These are phyloP conservation scores for Kurtzmaniella natalensis DNA, from an alignment of 1,139 yeast genomes.

Conservation along the genomic window DNA sequence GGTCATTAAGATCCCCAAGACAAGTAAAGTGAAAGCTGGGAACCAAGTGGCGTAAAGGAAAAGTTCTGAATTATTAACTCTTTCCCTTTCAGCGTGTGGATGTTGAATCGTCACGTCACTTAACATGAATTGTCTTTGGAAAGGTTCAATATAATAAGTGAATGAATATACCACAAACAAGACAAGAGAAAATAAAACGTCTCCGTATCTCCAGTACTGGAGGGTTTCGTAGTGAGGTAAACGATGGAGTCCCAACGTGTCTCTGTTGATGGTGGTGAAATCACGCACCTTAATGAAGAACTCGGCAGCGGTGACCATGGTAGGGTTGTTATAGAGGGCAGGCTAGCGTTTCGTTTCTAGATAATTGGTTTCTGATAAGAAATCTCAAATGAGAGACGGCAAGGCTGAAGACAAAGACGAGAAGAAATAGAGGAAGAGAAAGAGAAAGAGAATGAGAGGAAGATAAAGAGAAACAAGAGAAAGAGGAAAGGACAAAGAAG, in stretches of 20 bases:
- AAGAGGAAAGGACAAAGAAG: too few relatives aligned
- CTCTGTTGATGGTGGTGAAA: conserved; percentile 33
- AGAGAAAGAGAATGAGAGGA: too few relatives aligned
- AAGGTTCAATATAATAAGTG: conserved; percentile 52
- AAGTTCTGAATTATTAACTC: conserved; percentile 42
- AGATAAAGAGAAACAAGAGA: too few relatives aligned
- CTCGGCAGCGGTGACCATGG: not conserved
- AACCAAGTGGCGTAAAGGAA: conserved; percentile 34
- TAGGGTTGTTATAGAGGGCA: too few relatives aligned
- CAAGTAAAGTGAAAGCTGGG: conserved; percentile 29
- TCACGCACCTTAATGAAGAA: not conserved
- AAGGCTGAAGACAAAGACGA: too few relatives aligned
- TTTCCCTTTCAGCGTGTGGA: conserved; percentile 64
- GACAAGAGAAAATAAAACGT: conserved; percentile 40
- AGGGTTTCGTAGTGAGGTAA: conserved; percentile 25
- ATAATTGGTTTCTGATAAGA: too few relatives aligned
- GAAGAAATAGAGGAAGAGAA: too few relatives aligned
- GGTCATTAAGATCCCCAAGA: conserved; percentile 23
- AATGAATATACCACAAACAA: conserved; percentile 41
- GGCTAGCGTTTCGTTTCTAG: too few relatives aligned
- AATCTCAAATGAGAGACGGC: not conserved
- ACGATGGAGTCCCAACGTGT: conserved; percentile 45
- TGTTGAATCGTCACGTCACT: conserved; percentile 52
- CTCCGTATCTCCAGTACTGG: conserved; percentile 59
- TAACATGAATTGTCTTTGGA: conserved; percentile 61